Percentiles rank a stretch among this genome's conserved stretches.
Conservation (phyloP, 768 basidiomycete genomes). For the Boletales sp. region DNA sequence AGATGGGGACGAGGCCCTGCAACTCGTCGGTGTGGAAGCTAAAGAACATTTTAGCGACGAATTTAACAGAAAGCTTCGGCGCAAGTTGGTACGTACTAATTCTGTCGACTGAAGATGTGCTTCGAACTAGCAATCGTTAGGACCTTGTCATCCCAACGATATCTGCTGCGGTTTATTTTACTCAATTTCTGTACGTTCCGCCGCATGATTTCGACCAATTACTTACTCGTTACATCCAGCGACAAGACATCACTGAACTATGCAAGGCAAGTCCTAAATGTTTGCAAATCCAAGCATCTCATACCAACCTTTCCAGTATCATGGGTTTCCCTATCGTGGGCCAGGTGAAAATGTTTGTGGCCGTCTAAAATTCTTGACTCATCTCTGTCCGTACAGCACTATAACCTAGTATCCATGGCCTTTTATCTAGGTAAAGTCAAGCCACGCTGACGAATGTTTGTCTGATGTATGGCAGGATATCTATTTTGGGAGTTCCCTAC, state of each 20-base stretch:
- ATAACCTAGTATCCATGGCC: constrained; percentile 60
- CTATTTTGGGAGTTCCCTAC: constrained; percentile 65
- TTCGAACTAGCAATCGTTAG: constrained; percentile 20
- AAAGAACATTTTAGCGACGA: constrained; percentile 55
- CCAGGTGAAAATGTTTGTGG: constrained; percentile 36
- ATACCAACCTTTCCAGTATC: constrained; percentile 36
- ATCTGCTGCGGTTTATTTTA: constrained; percentile 65
- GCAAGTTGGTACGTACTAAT: constrained; percentile 48
- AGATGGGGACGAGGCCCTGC: constrained; percentile 58
- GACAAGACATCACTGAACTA: constrained; percentile 72
- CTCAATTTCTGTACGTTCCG: constrained; percentile 53
- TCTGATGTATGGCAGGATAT: constrained; percentile 38
- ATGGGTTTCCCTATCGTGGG: constrained; percentile 66
- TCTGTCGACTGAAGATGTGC: too few relatives aligned
- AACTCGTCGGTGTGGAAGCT: constrained; percentile 53
- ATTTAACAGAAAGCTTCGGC: constrained; percentile 51
- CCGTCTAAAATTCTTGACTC: neutral
- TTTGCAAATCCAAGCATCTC: neutral
- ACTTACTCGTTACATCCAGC: constrained; percentile 29
- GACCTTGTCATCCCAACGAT: constrained; percentile 52
- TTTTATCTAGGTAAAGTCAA: constrained; percentile 54
- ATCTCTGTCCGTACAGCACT: constrained; percentile 37
- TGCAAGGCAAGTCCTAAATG: constrained; percentile 44
- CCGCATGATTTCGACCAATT: neutral
- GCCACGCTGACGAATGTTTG: neutral